Evolutionary conservation across 768 basidiomycete genomes (phyloP).

Genomic region (Gloeopeniophorella convolvens): DNA sequence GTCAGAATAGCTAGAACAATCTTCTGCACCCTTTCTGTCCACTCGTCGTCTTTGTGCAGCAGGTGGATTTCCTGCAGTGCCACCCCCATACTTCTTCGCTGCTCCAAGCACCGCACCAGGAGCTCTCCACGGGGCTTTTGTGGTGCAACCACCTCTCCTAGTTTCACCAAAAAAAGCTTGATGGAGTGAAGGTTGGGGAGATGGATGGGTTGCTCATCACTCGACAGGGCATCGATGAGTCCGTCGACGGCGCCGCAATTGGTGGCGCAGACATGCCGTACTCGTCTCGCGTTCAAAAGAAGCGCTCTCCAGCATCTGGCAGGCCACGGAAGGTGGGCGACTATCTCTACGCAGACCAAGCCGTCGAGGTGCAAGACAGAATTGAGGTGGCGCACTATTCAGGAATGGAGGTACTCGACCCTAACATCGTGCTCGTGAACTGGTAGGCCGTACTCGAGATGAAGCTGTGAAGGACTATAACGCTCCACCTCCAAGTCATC

Average conservation of each 20-base stretch:
- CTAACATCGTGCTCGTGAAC: too few species aligned
- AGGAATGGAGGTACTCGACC: neutral
- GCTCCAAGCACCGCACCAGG: too few species aligned
- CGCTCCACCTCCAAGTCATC: neutral
- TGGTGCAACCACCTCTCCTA: neutral
- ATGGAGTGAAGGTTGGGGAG: neutral
- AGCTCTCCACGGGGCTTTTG: neutral
- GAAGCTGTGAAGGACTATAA: slow-evolving; percentile 1
- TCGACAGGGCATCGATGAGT: neutral
- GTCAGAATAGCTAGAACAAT: too few species aligned
- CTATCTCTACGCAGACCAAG: slow-evolving; percentile 1
- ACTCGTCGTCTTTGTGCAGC: too few species aligned
- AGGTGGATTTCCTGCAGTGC: too few species aligned
- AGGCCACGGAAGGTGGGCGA: neutral
- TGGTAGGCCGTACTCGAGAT: neutral
- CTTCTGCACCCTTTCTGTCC: too few species aligned
- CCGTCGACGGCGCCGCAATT: slow-evolving; percentile 4
- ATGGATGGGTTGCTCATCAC: neutral
- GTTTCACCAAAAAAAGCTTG: slow-evolving; percentile 2
- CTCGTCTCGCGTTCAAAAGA: slow-evolving; percentile 1
- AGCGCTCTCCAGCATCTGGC: neutral
- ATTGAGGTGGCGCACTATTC: neutral
- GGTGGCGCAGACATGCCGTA: slow-evolving; percentile 1
- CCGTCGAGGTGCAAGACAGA: neutral
- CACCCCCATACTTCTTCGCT: too few species aligned